Percentiles rank a stretch among this genome's conserved stretches.
Evolutionary conservation across 768 basidiomycete species (phyloP).

Genomic region (Porphyrellus cyaneotinctus): DNA sequence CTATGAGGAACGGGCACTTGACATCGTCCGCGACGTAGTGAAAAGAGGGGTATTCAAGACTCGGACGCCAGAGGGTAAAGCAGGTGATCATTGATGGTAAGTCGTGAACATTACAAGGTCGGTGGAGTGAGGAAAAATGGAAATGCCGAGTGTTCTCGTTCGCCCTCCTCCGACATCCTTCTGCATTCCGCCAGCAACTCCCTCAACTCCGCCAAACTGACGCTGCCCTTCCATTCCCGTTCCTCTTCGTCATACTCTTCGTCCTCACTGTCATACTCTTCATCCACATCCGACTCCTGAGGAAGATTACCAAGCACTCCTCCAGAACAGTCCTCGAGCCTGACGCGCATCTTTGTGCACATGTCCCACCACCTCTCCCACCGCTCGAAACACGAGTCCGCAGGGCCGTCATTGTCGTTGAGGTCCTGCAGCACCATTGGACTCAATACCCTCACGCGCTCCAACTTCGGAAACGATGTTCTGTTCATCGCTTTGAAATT

Average conservation of each 20-base stretch:
- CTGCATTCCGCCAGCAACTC: conserved; percentile 55
- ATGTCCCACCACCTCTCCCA: conserved; percentile 71
- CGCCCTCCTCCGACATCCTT: conserved; percentile 36
- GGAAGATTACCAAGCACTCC: conserved; percentile 47
- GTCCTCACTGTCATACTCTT: conserved; percentile 32
- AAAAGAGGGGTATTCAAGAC: conserved; percentile 70
- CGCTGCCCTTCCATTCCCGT: conserved; percentile 24
- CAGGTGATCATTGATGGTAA: conserved; percentile 21
- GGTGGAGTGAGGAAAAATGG: conserved; percentile 13
- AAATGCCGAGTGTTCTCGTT: conserved; percentile 27
- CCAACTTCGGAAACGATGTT: conserved; percentile 58
- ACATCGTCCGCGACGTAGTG: conserved; percentile 52
- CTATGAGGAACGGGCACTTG: conserved; percentile 38
- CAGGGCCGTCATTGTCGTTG: conserved; percentile 51
- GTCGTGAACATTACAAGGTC: conserved; percentile 1
- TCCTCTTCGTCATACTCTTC: conserved; percentile 35
- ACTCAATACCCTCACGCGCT: conserved; percentile 56
- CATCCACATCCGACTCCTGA: conserved; percentile 30
- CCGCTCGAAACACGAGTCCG: conserved; percentile 39
- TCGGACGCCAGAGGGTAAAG: conserved; percentile 68
- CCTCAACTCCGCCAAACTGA: conserved; percentile 41
- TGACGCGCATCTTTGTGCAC: conserved; percentile 45
- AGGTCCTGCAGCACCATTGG: conserved; percentile 52
- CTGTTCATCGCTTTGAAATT: conserved; percentile 55
- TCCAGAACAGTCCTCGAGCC: conserved; percentile 77